Evolutionary conservation across 768 basidiomycete species (phyloP).

Genomic region (Tulasnella sp.): DNA sequence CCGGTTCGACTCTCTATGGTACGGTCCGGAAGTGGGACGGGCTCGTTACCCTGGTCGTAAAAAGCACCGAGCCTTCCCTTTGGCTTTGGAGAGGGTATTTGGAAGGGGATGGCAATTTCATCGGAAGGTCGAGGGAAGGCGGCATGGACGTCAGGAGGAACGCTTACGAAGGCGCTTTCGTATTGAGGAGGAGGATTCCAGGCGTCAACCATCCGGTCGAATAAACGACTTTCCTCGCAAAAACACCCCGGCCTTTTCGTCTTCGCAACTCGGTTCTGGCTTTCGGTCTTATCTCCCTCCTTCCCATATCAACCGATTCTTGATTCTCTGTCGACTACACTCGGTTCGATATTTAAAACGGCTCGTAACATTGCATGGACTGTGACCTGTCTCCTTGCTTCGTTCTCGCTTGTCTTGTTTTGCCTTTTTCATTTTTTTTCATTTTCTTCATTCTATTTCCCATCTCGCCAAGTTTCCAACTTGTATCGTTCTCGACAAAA

Average conservation of each 20-base stretch:
- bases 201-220: not conserved
- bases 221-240: no score
- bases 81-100: constrained; percentile 84
- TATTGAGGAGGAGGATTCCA: not conserved
- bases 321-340: no score
- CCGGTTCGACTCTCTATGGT: constrained; percentile 27
- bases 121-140: constrained; percentile 83
- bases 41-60: constrained; percentile 48
- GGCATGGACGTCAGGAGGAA: constrained; percentile 45
- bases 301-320: no score
- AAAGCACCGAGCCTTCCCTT: not conserved
- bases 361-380: not conserved
- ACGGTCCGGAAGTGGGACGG: constrained; percentile 72
- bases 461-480: not conserved
- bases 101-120: constrained; percentile 53
- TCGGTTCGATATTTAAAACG: no score
- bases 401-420: not conserved
- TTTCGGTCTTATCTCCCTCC: no score
- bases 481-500: no score
- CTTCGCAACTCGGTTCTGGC: no score
- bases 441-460: not conserved
- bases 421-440: not conserved
- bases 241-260: no score
- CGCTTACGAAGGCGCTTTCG: constrained; percentile 80
- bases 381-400: not conserved